Evolutionary conservation across 805 yeast genomes (phyloP).

Genomic region (Grigorovia humatica): DNA sequence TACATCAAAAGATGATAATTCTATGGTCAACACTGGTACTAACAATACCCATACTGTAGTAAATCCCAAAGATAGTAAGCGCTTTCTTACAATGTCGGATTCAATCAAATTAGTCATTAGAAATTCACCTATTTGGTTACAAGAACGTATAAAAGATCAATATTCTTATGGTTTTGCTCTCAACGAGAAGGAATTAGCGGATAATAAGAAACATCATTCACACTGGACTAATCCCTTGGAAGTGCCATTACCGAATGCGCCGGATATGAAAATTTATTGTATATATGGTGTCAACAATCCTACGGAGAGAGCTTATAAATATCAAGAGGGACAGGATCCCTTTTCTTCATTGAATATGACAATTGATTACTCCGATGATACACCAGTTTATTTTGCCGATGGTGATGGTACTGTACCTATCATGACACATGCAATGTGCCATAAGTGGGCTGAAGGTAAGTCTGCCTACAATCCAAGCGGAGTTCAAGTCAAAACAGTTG

Average conservation of each 20-base stretch:
- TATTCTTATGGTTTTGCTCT: conserved; percentile 73
- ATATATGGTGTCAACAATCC: conserved; percentile 96
- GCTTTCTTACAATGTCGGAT: conserved; percentile 45
- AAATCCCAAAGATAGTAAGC: neutral
- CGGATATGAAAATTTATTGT: conserved; percentile 79
- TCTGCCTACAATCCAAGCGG: conserved; percentile 74
- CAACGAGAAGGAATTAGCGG: conserved; percentile 45
- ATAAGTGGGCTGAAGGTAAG: conserved; percentile 66
- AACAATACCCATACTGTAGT: neutral
- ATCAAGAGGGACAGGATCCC: conserved; percentile 45
- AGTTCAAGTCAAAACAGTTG: conserved; percentile 66
- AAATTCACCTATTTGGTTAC: conserved; percentile 69
- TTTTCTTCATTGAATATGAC: conserved; percentile 52
- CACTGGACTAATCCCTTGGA: conserved; percentile 96
- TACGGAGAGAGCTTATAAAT: conserved; percentile 86
- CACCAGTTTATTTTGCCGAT: conserved; percentile 72
- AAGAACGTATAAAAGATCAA: conserved; percentile 49
- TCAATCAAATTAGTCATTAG: conserved; percentile 56
- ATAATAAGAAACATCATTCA: conserved; percentile 57
- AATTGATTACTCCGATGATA: conserved; percentile 51
- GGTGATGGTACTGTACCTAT: conserved; percentile 95
- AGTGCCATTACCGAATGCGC: conserved; percentile 85
- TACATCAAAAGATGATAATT: conserved; percentile 18
- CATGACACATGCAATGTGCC: conserved; percentile 81
- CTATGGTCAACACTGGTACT: conserved; percentile 16